phyloP scores from a whole-genome alignment of 2,329 filamentous ascomycete genomes.

The Colletotrichum higginsianum region DNA sequence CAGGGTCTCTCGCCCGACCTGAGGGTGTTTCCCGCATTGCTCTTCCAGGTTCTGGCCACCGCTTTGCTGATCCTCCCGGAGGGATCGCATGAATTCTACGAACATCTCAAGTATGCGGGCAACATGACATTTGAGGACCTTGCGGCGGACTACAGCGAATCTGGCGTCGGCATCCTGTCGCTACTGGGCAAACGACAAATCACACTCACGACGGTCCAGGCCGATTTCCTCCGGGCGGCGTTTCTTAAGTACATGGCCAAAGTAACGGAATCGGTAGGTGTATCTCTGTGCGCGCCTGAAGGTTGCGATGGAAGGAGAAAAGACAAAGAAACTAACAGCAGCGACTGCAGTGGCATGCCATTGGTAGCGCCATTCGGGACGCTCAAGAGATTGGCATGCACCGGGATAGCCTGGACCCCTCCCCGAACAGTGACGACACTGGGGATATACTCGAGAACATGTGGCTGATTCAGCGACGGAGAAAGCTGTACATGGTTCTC shows the following conservation, averaged over 20 bases:
- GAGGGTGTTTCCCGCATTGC: constrained; percentile 70
- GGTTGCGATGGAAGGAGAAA: not conserved
- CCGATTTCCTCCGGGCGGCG: constrained; percentile 69
- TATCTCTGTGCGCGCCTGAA: not conserved
- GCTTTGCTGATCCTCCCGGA: constrained; percentile 68
- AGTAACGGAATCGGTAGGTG: constrained; percentile 69
- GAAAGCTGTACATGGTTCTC: constrained; percentile 68
- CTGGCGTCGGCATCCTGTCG: constrained; percentile 66
- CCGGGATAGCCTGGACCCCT: constrained; percentile 66
- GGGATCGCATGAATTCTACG: constrained; percentile 63
- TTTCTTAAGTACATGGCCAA: constrained; percentile 73
- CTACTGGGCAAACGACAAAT: constrained; percentile 71
- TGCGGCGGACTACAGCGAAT: constrained; percentile 73
- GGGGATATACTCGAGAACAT: constrained; percentile 69
- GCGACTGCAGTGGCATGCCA: constrained; percentile 64
- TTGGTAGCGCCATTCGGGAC: constrained; percentile 71
- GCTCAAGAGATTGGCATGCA: constrained; percentile 76
- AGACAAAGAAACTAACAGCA: constrained; percentile 13
- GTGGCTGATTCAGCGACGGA: constrained; percentile 71
- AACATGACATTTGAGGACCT: constrained; percentile 74
- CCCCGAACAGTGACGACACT: constrained; percentile 60
- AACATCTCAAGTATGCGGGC: constrained; percentile 70
- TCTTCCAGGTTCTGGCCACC: constrained; percentile 72
- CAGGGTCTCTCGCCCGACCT: constrained; percentile 65
- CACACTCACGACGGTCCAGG: constrained; percentile 69